These are phyloP conservation scores for Vitis hybrid DNA, from an alignment of 177 flowering plant genomes.

Conservation along the genomic window DNA sequence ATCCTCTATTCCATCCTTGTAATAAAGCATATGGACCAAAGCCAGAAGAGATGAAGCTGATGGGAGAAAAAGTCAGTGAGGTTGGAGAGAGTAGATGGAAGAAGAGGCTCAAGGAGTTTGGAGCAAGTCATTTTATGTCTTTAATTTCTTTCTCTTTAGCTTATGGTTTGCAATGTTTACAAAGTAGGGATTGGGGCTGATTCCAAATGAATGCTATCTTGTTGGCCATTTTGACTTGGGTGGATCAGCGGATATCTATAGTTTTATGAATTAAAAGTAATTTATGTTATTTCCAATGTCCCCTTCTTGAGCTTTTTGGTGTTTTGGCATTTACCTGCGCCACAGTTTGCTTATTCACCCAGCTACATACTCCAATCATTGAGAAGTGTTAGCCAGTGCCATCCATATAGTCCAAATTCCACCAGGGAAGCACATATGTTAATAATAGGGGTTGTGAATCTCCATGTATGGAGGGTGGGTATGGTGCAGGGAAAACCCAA, in stretches of 20 bases:
- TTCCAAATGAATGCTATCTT: not conserved
- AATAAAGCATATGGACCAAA: not conserved
- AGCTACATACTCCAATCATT: no score
- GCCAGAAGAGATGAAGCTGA: not conserved
- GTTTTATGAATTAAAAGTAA: constrained; percentile 5
- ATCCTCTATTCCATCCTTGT: constrained; percentile 24
- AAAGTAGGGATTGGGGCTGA: constrained; percentile 1
- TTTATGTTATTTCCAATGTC: not conserved
- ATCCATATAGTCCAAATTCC: no score
- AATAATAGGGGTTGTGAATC: not conserved
- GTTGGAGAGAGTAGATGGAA: not conserved
- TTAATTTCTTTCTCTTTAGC: not conserved
- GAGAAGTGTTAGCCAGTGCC: no score
- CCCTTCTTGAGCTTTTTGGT: not conserved
- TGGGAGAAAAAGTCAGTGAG: not conserved
- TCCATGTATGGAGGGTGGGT: not conserved
- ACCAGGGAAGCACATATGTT: constrained; percentile 3
- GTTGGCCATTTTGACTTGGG: not conserved
- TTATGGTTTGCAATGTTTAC: constrained; percentile 1
- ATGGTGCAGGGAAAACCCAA: no score
- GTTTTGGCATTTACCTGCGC: not conserved
- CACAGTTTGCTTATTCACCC: not conserved
- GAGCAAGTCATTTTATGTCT: not conserved
- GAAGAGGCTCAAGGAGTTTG: not conserved
- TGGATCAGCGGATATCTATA: constrained; percentile 5